Evolutionary conservation across 2,329 filamentous ascomycete genomes (phyloP), one percentile per base, ranked within the genome.

Genomic region (Beauveria sp.): DNA sequence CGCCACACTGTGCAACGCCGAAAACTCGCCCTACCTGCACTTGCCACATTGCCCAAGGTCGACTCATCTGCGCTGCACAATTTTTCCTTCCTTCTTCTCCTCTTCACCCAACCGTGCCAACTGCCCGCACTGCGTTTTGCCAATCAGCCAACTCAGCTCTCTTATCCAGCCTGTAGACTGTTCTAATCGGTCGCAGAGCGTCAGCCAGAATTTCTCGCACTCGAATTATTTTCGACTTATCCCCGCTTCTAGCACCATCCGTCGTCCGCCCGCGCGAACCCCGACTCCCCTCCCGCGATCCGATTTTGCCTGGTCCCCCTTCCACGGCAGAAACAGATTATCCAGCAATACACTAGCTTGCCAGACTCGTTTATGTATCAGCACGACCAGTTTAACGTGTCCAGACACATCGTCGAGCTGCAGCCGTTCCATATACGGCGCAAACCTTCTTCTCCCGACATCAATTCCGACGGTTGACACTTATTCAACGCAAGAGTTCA

Each of bases 391-490:
- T 85, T 85, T 86, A 86, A 90, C 89, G 87, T 91, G 88, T 92
- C 91, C 87, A 90, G 88, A 90, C 88, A 93, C 88, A 91, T 91
- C 83, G 87, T 91, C 83, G 91, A 91, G 90, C 91, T 96, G 90
- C 91, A 93, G 86, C 84, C 88, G 85, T 96, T 96, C 90, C 91
- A 91, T 86, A 92, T 90, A 89, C 84, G 88, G 87, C 88, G 90
- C 85, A 96, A 90, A 87, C 90, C 88, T 84, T 91, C 90, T 89
- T 93, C 89, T 83, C 86, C 86, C 77, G 87, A 92, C 79, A 88
- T 91, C 79, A 88, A 87, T 80, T 92, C 90, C 73, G 93, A 95
- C 90, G 93, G 93, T 84, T 97, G 92, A 93, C 80, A 67, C 67
- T 64, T 66, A 65, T 64, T 3, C 69, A 67, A 69, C 66, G 66